These are phyloP conservation scores for Leccinum rimulosum DNA, from an alignment of 768 basidiomycete species.

Conservation along the genomic window DNA sequence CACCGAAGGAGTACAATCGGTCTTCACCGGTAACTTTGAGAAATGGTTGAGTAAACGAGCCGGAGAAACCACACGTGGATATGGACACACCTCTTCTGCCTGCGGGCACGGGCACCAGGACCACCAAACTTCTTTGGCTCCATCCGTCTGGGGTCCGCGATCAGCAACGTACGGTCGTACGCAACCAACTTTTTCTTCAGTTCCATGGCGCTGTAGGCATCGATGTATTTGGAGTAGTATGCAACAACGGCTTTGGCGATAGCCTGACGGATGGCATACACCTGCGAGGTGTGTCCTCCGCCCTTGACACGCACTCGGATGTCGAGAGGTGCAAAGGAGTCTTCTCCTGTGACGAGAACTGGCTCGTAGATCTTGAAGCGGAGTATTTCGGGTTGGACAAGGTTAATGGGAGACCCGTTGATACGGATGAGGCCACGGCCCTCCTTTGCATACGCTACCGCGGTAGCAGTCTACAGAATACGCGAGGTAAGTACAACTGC, in stretches of 20 bases:
- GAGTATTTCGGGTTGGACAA: constrained; percentile 92
- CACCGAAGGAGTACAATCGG: constrained; percentile 34
- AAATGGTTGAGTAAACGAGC: constrained; percentile 11
- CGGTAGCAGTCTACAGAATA: constrained; percentile 81
- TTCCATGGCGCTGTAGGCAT: constrained; percentile 95
- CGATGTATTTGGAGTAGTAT: constrained; percentile 98
- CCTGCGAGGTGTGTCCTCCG: constrained; percentile 98
- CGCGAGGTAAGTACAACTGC: constrained; percentile 2
- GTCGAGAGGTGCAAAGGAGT: constrained; percentile 83
- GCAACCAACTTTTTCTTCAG: constrained; percentile 97
- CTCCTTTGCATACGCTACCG: constrained; percentile 95
- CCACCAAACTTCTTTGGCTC: constrained; percentile 99
- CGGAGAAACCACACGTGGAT: not conserved
- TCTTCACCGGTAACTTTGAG: constrained; percentile 64
- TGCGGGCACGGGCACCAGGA: constrained; percentile 95
- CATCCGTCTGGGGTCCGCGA: constrained; percentile 94
- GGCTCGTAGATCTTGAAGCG: constrained; percentile 99
- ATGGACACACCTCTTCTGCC: constrained; percentile 81
- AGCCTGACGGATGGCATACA: constrained; percentile 98
- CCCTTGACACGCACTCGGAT: constrained; percentile 98
- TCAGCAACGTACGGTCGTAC: constrained; percentile 89
- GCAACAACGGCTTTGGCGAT: constrained; percentile 97
- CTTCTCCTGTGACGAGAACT: constrained; percentile 89
- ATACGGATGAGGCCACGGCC: constrained; percentile 95
- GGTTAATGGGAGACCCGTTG: constrained; percentile 95